These are phyloP conservation scores for Boletales sp. DNA, from an alignment of 768 basidiomycete genomes.

Conservation along the genomic window DNA sequence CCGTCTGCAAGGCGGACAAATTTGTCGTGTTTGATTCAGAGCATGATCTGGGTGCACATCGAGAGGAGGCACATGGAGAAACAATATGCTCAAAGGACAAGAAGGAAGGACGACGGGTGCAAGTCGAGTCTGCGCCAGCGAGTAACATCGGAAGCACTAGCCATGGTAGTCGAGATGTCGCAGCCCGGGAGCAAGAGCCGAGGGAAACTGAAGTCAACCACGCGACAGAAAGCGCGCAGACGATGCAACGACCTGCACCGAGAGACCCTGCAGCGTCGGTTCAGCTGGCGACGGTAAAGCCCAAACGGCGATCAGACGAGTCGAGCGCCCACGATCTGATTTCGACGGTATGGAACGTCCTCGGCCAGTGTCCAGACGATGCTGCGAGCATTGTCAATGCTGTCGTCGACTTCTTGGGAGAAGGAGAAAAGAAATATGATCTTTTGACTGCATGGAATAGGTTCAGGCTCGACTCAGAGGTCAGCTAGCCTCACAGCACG, in stretches of 20 bases:
- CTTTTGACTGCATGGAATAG: conserved; percentile 77
- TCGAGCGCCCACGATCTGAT: conserved; percentile 81
- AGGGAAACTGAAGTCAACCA: conserved; percentile 61
- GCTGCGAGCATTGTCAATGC: conserved; percentile 71
- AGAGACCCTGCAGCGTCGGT: conserved; percentile 32
- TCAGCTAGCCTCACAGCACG: conserved; percentile 43
- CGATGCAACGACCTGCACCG: conserved; percentile 12
- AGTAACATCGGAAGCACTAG: conserved; percentile 47
- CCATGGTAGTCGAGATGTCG: conserved; percentile 42
- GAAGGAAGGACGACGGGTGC: conserved; percentile 63
- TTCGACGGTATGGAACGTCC: conserved; percentile 80
- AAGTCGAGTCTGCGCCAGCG: conserved; percentile 67
- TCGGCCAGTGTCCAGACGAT: conserved; percentile 64
- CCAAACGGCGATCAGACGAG: conserved; percentile 75
- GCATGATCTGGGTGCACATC: conserved; percentile 89
- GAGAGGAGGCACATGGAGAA: conserved; percentile 77
- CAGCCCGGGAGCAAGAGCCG: conserved; percentile 37
- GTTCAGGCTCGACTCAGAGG: conserved; percentile 83
- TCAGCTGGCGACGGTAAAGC: conserved; percentile 65
- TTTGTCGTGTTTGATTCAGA: conserved; percentile 91
- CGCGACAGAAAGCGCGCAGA: conserved; percentile 36
- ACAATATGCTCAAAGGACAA: conserved; percentile 70
- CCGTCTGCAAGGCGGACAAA: conserved; percentile 76
- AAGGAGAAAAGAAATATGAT: conserved; percentile 78
- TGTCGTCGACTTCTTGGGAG: conserved; percentile 75